These are phyloP conservation scores for Stachybotrys elegans DNA, from an alignment of 2,329 filamentous ascomycete species.

Conservation along the genomic window DNA sequence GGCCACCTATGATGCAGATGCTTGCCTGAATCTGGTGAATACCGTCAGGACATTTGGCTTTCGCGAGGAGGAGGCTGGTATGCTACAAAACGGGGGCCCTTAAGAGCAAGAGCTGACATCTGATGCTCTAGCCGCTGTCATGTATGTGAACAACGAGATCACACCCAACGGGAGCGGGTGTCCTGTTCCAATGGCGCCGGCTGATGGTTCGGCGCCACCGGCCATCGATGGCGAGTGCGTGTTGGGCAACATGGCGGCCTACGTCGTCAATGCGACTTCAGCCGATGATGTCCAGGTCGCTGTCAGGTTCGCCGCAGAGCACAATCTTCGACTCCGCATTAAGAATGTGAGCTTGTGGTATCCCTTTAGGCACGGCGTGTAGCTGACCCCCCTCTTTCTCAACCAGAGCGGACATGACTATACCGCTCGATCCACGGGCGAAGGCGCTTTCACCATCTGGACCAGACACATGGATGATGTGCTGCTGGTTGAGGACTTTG, in stretches of 20 bases:
- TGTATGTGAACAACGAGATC: slow-evolving; percentile 3
- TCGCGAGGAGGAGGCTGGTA: slow-evolving; percentile 1
- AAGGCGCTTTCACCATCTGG: slow-evolving; percentile 3
- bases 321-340: slow-evolving; percentile 5
- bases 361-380: no score
- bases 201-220: slow-evolving; percentile 2
- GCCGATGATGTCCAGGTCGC: slow-evolving; percentile 1
- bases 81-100: background rate
- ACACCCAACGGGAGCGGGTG: background rate
- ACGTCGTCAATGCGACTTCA: slow-evolving; percentile 4
- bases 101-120: background rate
- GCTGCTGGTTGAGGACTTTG: background rate
- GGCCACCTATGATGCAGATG: slow-evolving; percentile 2
- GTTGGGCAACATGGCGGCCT: slow-evolving; percentile 3
- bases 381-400: no score
- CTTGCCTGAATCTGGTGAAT: background rate
- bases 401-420: slow-evolving; percentile 1
- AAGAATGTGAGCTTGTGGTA: slow-evolving; percentile 4
- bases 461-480: background rate
- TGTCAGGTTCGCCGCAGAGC: slow-evolving; percentile 1
- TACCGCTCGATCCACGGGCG: slow-evolving; percentile 1
- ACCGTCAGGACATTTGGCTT: background rate
- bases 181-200: background rate
- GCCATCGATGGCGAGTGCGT: background rate
- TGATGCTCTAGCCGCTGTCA: background rate